Evolutionary conservation across 2,329 filamentous ascomycete species (phyloP).

Genomic region (Pyricularia sp.): DNA sequence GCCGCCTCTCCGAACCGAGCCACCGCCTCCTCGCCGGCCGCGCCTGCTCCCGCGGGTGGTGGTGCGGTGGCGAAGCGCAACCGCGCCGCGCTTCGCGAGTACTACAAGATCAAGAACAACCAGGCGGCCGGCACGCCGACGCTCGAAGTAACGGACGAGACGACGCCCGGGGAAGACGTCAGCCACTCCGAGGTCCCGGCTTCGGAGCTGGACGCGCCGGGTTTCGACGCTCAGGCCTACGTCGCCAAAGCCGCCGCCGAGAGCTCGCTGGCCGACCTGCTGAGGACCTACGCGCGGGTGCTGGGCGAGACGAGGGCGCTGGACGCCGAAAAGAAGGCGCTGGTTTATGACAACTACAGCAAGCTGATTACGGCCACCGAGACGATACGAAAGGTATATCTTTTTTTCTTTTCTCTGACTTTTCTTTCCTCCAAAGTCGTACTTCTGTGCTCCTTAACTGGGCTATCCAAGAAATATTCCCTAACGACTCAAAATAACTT

Average conservation of each 20-base stretch:
- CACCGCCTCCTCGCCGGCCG: constrained; percentile 15
- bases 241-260: constrained; percentile 48
- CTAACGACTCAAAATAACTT: neutral
- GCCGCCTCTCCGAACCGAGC: constrained; percentile 38
- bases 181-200: constrained; percentile 42
- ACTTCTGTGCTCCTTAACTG: no score
- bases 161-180: constrained; percentile 10
- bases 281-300: constrained; percentile 58
- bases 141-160: constrained; percentile 28
- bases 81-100: constrained; percentile 79
- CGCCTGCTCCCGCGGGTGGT: constrained; percentile 5
- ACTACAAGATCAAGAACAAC: constrained; percentile 69
- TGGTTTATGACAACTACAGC: constrained; percentile 97
- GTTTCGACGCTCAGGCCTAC: constrained; percentile 62
- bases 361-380: constrained; percentile 95
- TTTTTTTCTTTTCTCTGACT: neutral
- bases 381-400: constrained; percentile 64
- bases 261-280: constrained; percentile 52
- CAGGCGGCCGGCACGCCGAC: constrained; percentile 22
- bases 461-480: no score
- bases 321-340: constrained; percentile 89
- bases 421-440: neutral
- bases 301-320: constrained; percentile 75
- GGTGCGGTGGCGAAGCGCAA: constrained; percentile 40
- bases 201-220: constrained; percentile 59